phyloP scores from a whole-genome alignment of 2,329 filamentous ascomycete species.

The Aspergillus fischeri region DNA sequence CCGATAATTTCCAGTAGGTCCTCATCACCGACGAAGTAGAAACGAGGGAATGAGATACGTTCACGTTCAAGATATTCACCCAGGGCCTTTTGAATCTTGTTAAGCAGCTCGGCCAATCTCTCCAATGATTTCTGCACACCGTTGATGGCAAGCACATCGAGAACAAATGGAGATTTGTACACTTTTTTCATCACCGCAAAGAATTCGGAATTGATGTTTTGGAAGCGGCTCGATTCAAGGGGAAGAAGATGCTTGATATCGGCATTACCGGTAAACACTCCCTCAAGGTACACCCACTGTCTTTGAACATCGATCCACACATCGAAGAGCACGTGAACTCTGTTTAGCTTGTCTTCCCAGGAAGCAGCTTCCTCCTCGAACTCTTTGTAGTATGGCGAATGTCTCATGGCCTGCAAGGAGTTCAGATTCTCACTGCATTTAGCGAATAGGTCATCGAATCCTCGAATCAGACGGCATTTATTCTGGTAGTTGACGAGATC shows the following conservation, averaged over 20 bases:
- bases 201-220: slow-evolving; percentile 99
- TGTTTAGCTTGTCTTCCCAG: slow-evolving; percentile 98
- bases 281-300: slow-evolving; percentile 99
- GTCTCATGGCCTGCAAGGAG: slow-evolving; percentile 95
- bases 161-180: slow-evolving; percentile 88
- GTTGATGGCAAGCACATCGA: slow-evolving; percentile 93
- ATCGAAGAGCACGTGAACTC: slow-evolving; percentile 95
- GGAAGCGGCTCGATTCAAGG: slow-evolving; percentile 92
- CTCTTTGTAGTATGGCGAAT: slow-evolving; percentile 98
- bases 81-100: slow-evolving; percentile 98
- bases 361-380: slow-evolving; percentile 95
- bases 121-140: slow-evolving; percentile 95
- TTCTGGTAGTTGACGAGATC: slow-evolving; percentile 97
- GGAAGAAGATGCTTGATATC: slow-evolving; percentile 98
- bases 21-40: slow-evolving; percentile 99
- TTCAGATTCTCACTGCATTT: slow-evolving; percentile 98
- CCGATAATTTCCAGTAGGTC: slow-evolving; percentile 98
- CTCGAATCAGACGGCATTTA: slow-evolving; percentile 93
- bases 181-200: slow-evolving; percentile 99
- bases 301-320: slow-evolving; percentile 99
- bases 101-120: slow-evolving; percentile 89
- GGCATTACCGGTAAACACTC: slow-evolving; percentile 96
- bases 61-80: slow-evolving; percentile 98
- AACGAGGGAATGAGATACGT: slow-evolving; percentile 92
- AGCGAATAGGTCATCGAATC: slow-evolving; percentile 96